Percentiles rank a stretch among this genome's conserved stretches.
These are phyloP conservation scores for Bathelium albidoporum DNA, from an alignment of 495 filamentous ascomycete genomes.

Conservation along the genomic window DNA sequence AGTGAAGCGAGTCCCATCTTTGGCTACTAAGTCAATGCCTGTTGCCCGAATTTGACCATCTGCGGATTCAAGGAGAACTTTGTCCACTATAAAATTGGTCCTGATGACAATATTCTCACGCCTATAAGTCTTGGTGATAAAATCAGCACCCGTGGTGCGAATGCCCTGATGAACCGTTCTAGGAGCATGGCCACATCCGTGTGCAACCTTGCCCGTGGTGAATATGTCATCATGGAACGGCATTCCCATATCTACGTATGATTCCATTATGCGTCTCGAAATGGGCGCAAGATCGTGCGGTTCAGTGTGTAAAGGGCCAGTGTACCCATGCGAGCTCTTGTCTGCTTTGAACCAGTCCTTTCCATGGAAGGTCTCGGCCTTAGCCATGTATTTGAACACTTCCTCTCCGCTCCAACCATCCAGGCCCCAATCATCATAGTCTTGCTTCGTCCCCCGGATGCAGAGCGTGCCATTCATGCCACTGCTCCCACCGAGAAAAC, in stretches of 20 bases:
- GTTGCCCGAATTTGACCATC: slow-evolving; percentile 6
- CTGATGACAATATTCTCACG: slow-evolving; percentile 10
- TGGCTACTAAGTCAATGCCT: slow-evolving; percentile 9
- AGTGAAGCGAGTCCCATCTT: slow-evolving; percentile 2
- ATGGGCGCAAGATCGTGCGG: slow-evolving; percentile 43
- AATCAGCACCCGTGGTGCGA: slow-evolving; percentile 41
- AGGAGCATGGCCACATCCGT: slow-evolving; percentile 43
- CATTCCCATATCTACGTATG: slow-evolving; percentile 37
- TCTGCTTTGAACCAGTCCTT: slow-evolving; percentile 29
- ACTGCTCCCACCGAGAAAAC: slow-evolving; percentile 48
- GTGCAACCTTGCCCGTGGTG: slow-evolving; percentile 35
- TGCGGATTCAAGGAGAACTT: slow-evolving; percentile 10
- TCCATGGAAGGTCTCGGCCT: slow-evolving; percentile 23
- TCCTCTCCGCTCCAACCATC: slow-evolving; percentile 46
- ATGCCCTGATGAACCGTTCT: slow-evolving; percentile 41
- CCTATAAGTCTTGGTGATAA: slow-evolving; percentile 27
- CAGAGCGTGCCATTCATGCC: slow-evolving; percentile 53
- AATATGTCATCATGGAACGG: slow-evolving; percentile 43
- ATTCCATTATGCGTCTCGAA: slow-evolving; percentile 37
- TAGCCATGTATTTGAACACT: slow-evolving; percentile 43
- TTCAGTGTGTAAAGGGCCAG: slow-evolving; percentile 38
- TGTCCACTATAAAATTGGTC: slow-evolving; percentile 11
- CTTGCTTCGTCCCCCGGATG: slow-evolving; percentile 48
- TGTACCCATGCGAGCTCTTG: slow-evolving; percentile 24
- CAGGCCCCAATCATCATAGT: slow-evolving; percentile 52